Evolutionary conservation across 805 yeast genomes (phyloP).

Genomic region (Myxozyma udenii): DNA sequence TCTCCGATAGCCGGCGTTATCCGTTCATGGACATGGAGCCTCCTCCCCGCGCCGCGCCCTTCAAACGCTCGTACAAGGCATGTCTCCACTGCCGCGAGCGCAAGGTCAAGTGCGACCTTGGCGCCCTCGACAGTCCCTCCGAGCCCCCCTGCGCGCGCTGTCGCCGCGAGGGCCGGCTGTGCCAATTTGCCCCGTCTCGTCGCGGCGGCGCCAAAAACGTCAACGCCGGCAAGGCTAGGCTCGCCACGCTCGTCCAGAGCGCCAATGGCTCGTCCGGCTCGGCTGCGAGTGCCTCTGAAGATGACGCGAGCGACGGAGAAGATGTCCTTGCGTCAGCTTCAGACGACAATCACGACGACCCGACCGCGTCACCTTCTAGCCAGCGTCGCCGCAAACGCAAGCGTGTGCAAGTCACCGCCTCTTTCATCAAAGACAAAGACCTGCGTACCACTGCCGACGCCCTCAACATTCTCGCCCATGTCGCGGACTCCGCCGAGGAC

Average conservation of each 20-base stretch:
- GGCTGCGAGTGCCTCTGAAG: conserved; percentile 1
- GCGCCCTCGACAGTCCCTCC: conserved; percentile 65
- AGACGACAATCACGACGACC: neutral
- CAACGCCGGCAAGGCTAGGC: conserved; percentile 36
- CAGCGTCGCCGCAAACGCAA: neutral
- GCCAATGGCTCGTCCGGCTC: no score
- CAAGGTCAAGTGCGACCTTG: conserved; percentile 83
- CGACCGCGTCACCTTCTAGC: no score
- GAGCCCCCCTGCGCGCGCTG: conserved; percentile 87
- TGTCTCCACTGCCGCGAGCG: conserved; percentile 81
- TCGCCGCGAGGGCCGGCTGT: conserved; percentile 73
- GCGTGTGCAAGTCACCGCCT: conserved; percentile 10
- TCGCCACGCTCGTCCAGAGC: no score
- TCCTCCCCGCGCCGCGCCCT: conserved; percentile 31
- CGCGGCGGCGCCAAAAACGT: conserved; percentile 51
- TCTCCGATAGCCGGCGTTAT: neutral
- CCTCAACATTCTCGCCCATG: conserved; percentile 41
- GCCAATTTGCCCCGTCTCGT: conserved; percentile 63
- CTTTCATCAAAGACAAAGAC: conserved; percentile 32
- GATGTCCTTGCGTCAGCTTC: neutral
- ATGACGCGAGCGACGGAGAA: conserved; percentile 8
- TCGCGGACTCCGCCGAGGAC: conserved; percentile 34
- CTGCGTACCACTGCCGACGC: conserved; percentile 42
- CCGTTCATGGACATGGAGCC: neutral
- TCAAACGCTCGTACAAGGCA: conserved; percentile 71